phyloP scores from a whole-genome alignment of 1,284 basidiomycete species.

The Clitocybe nebularis region DNA sequence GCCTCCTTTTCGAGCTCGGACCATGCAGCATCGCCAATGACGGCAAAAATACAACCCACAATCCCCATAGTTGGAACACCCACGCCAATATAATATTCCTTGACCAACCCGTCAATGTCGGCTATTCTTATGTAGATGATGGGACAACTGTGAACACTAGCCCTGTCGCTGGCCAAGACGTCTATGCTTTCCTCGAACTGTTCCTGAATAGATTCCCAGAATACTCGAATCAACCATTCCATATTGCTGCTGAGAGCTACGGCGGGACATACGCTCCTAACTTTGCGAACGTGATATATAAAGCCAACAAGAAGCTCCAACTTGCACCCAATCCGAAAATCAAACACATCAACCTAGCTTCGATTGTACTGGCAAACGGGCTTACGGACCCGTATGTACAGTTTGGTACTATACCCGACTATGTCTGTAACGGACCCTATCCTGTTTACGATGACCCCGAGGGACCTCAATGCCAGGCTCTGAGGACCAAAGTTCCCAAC shows the following conservation, averaged over 20 bases:
- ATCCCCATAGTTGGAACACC: conserved; percentile 63
- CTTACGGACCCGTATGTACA: conserved; percentile 60
- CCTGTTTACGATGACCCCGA: conserved; percentile 39
- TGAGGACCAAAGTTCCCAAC: not conserved
- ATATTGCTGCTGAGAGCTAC: conserved; percentile 54
- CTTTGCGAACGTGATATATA: conserved; percentile 57
- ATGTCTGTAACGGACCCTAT: conserved; percentile 57
- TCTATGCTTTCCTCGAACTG: conserved; percentile 64
- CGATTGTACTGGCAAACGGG: conserved; percentile 65
- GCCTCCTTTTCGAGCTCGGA: conserved; percentile 60
- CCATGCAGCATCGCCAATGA: conserved; percentile 61
- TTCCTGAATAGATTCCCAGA: conserved; percentile 57
- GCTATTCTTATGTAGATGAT: conserved; percentile 53
- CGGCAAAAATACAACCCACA: conserved; percentile 43
- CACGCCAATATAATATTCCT: conserved; percentile 44
- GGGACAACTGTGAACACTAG: conserved; percentile 42
- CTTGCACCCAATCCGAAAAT: conserved; percentile 23
- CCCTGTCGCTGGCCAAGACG: conserved; percentile 46
- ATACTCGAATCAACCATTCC: conserved; percentile 42
- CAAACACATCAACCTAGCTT: conserved; percentile 53
- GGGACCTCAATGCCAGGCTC: not conserved
- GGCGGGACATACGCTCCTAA: conserved; percentile 67
- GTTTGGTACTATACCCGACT: conserved; percentile 61
- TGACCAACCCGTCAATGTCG: conserved; percentile 53
- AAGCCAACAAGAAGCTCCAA: conserved; percentile 46